These are phyloP conservation scores for Fonsecaea multimorphosa DNA, from an alignment of 2,329 filamentous ascomycete species.

Conservation along the genomic window DNA sequence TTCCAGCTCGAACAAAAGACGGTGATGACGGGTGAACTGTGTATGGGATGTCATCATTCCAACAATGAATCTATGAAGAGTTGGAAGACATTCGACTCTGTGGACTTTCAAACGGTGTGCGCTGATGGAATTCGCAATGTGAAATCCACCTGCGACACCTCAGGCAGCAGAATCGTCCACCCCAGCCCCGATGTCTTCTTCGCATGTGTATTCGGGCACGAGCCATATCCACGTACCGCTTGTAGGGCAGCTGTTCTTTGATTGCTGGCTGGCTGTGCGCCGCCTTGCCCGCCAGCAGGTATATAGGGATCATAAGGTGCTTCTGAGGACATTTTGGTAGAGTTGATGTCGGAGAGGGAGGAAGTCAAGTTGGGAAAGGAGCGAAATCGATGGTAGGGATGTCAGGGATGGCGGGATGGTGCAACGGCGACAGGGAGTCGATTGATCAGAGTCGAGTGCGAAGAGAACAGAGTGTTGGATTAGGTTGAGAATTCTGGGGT, in stretches of 20 bases:
- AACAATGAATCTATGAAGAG: neutral
- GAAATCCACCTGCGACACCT: slow-evolving; percentile 19
- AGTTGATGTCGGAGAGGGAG: slow-evolving; percentile 18
- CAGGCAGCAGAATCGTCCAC: slow-evolving; percentile 13
- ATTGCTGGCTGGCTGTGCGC: slow-evolving; percentile 56
- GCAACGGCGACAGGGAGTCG: neutral
- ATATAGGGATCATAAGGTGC: slow-evolving; percentile 88
- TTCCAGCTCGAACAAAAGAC: neutral
- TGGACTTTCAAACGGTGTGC: neutral
- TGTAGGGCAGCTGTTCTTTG: slow-evolving; percentile 76
- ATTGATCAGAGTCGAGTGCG: slow-evolving; percentile 8
- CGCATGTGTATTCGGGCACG: neutral
- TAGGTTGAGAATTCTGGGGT: slow-evolving; percentile 12
- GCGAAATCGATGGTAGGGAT: slow-evolving; percentile 4
- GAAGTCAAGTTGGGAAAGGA: slow-evolving; percentile 13
- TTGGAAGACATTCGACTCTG: neutral
- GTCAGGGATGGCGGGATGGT: neutral
- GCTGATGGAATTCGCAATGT: neutral
- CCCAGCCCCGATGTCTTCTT: neutral
- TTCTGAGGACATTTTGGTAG: slow-evolving; percentile 60
- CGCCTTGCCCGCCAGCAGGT: slow-evolving; percentile 65
- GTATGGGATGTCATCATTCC: neutral
- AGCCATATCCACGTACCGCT: slow-evolving; percentile 67
- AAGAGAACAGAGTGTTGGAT: slow-evolving; percentile 9
- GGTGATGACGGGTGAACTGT: neutral